phyloP scores from a whole-genome alignment of 441 rosid species.

The Arabidopsis hybrid region DNA sequence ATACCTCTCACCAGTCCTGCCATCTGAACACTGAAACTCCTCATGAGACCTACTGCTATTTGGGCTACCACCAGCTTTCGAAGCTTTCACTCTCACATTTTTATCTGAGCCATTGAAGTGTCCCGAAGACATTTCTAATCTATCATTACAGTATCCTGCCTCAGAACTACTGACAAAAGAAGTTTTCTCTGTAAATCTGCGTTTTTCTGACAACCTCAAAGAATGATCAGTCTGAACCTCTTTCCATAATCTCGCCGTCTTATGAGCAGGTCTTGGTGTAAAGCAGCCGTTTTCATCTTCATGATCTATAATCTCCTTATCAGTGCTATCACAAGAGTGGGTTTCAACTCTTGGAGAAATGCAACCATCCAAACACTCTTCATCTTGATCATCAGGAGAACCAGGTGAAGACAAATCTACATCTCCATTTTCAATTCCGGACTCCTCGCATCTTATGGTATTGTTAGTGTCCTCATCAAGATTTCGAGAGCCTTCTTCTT shows the following conservation, averaged over 20 bases:
- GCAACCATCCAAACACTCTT: constrained; percentile 47
- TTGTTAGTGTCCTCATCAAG: constrained; percentile 59
- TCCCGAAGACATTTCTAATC: background rate
- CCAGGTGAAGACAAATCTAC: constrained; percentile 56
- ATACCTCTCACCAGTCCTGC: constrained; percentile 1
- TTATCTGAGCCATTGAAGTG: background rate
- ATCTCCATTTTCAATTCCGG: constrained; percentile 56
- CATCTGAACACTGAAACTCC: background rate
- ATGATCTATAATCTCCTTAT: constrained; percentile 57
- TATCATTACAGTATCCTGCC: constrained; percentile 5
- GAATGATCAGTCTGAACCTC: constrained; percentile 62
- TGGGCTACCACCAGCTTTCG: constrained; percentile 11
- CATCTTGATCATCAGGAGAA: constrained; percentile 59
- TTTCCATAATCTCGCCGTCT: constrained; percentile 62
- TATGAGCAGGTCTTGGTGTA: constrained; percentile 57
- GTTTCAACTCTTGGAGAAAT: constrained; percentile 45
- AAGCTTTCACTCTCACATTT: constrained; percentile 7
- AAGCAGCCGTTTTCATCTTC: constrained; percentile 62
- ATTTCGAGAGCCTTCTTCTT: constrained; percentile 55
- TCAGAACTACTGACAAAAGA: constrained; percentile 54
- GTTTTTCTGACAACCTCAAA: constrained; percentile 69
- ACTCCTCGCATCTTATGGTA: constrained; percentile 53
- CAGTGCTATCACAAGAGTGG: constrained; percentile 55
- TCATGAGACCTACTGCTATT: constrained; percentile 6
- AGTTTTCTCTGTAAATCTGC: constrained; percentile 63